These are phyloP conservation scores for Cajanus cajan DNA, from an alignment of 306 rosid species.

Conservation along the genomic window DNA sequence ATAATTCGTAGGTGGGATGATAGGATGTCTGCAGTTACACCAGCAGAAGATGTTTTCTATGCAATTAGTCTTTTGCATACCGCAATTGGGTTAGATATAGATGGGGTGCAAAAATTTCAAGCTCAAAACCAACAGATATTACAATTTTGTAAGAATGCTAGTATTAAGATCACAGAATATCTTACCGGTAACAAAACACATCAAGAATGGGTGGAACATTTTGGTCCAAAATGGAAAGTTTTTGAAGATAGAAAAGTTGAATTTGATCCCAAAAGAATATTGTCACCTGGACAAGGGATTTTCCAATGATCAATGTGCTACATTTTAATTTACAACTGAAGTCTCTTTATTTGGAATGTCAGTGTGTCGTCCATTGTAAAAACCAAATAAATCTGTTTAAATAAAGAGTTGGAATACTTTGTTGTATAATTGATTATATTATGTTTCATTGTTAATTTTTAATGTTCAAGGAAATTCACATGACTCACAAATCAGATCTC, in stretches of 20 bases:
- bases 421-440: too few relatives aligned
- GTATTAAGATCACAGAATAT: conserved; percentile 48
- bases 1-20: not conserved
- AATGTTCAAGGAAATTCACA: too few relatives aligned
- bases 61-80: conserved; percentile 34
- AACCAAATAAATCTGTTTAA: too few relatives aligned
- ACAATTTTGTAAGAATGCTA: conserved; percentile 38
- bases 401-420: too few relatives aligned
- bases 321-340: not conserved
- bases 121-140: conserved; percentile 41
- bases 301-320: conserved; percentile 30
- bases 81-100: conserved; percentile 14
- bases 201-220: conserved; percentile 54
- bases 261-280: conserved; percentile 60
- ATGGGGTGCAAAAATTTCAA: conserved; percentile 35
- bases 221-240: conserved; percentile 54
- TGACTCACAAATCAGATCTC: too few relatives aligned
- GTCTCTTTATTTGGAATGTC: too few relatives aligned
- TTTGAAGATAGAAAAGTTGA: conserved; percentile 34
- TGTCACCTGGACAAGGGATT: conserved; percentile 73
- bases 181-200: conserved; percentile 42
- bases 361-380: too few relatives aligned
- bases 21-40: conserved; percentile 14
- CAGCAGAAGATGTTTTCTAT: conserved; percentile 64
- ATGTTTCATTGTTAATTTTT: too few relatives aligned